phyloP scores from a whole-genome alignment of 495 filamentous ascomycete genomes.

The Mytilinidion resinicola region DNA sequence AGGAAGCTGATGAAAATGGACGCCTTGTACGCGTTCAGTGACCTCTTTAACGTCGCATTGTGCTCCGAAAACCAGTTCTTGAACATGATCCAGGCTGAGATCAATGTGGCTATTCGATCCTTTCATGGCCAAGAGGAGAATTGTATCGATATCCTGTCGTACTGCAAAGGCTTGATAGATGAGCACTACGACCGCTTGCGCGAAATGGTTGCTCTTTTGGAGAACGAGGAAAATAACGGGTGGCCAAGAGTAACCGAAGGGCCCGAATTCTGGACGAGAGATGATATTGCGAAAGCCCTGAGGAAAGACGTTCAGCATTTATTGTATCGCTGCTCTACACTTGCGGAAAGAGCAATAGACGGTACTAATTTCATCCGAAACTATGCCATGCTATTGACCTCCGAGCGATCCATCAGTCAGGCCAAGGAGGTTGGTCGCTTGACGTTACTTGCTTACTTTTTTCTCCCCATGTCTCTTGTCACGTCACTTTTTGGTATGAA shows the following conservation, averaged over 20 bases:
- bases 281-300: not conserved
- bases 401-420: not conserved
- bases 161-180: not conserved
- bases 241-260: not conserved
- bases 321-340: not conserved
- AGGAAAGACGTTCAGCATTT: not conserved
- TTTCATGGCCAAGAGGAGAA: not conserved
- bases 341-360: no score
- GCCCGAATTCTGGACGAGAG: not conserved
- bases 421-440: not conserved
- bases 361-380: not conserved
- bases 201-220: not conserved
- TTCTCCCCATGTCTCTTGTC: not conserved
- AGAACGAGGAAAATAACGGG: not conserved
- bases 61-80: not conserved
- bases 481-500: constrained; percentile 1
- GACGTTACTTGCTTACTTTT: not conserved
- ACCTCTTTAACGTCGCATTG: not conserved
- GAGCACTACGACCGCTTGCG: not conserved
- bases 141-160: not conserved
- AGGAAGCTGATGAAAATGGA: not conserved
- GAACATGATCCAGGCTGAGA: not conserved
- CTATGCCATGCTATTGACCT: not conserved
- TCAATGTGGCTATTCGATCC: not conserved
- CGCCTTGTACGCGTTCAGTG: not conserved